These are phyloP conservation scores for Turritis glabra DNA, from an alignment of 345 rosid genomes.

Conservation along the genomic window DNA sequence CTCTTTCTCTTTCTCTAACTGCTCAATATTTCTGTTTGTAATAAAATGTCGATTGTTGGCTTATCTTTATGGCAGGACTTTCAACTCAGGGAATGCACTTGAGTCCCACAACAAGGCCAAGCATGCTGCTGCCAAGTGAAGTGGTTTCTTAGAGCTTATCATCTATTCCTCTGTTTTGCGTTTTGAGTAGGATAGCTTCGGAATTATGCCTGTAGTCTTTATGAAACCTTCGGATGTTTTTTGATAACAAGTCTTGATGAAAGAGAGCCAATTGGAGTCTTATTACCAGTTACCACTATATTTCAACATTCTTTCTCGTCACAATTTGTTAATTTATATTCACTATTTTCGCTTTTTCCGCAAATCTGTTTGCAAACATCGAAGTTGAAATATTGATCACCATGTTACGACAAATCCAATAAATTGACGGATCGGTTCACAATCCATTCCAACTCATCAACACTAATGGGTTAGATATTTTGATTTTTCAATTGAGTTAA, in stretches of 20 bases:
- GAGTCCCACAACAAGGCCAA: constrained; percentile 40
- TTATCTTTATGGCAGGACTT: constrained; percentile 22
- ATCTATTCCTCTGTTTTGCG: constrained; percentile 1
- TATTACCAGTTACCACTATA: too few relatives aligned
- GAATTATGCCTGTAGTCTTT: constrained; percentile 9
- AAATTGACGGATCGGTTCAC: too few relatives aligned
- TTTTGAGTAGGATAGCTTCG: not conserved
- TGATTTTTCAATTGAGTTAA: too few relatives aligned
- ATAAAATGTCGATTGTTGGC: not conserved
- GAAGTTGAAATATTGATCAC: too few relatives aligned
- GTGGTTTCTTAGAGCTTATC: constrained; percentile 5
- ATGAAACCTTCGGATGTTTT: constrained; percentile 8
- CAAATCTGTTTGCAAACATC: too few relatives aligned
- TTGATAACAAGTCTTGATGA: not conserved
- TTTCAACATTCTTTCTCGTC: too few relatives aligned
- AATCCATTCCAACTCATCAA: too few relatives aligned
- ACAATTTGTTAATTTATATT: too few relatives aligned
- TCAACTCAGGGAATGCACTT: constrained; percentile 29
- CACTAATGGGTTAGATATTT: too few relatives aligned
- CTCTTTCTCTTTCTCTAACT: not conserved
- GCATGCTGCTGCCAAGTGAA: constrained; percentile 37
- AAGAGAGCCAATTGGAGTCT: not conserved
- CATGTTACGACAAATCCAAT: too few relatives aligned
- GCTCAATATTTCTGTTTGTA: not conserved
- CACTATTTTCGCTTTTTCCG: too few relatives aligned